Evolutionary conservation across 208 protist species (phyloP).

Genomic region (Trypanosoma mega): DNA sequence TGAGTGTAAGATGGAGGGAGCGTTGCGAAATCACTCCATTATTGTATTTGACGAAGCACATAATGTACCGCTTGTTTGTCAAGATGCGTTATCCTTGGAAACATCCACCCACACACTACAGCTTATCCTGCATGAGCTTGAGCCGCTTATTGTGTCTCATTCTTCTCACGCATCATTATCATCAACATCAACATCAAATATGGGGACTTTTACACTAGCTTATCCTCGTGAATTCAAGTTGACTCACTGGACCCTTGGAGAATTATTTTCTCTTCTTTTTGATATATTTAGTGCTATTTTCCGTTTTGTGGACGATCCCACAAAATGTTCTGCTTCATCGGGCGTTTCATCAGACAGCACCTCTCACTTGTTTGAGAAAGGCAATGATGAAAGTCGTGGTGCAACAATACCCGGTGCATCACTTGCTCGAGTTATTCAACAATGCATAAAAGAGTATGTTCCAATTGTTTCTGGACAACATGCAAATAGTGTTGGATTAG

Average conservation of each 20-base stretch:
- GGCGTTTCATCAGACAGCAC: background rate
- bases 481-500: conserved; percentile 12
- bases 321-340: background rate
- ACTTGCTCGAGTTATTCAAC: conserved; percentile 8
- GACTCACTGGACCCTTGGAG: conserved; percentile 46
- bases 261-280: conserved; percentile 57
- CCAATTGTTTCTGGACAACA: background rate
- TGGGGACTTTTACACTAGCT: conserved; percentile 20
- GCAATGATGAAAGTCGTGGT: conserved; percentile 1
- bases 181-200: conserved; percentile 8
- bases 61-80: conserved; percentile 85
- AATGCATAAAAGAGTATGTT: conserved; percentile 19
- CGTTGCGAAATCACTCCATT: conserved; percentile 74
- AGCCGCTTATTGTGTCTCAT: conserved; percentile 26
- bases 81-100: conserved; percentile 64
- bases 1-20: conserved; percentile 73
- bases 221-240: conserved; percentile 70
- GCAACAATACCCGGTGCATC: conserved; percentile 11
- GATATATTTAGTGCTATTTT: conserved; percentile 36
- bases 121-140: conserved; percentile 50
- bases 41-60: conserved; percentile 97
- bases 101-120: conserved; percentile 30
- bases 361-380: background rate
- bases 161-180: background rate
- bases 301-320: conserved; percentile 15